Evolutionary conservation across 2,329 filamentous ascomycete species (phyloP), one percentile per base, ranked within the genome.

Genomic region (Fusarium nematophilum): DNA sequence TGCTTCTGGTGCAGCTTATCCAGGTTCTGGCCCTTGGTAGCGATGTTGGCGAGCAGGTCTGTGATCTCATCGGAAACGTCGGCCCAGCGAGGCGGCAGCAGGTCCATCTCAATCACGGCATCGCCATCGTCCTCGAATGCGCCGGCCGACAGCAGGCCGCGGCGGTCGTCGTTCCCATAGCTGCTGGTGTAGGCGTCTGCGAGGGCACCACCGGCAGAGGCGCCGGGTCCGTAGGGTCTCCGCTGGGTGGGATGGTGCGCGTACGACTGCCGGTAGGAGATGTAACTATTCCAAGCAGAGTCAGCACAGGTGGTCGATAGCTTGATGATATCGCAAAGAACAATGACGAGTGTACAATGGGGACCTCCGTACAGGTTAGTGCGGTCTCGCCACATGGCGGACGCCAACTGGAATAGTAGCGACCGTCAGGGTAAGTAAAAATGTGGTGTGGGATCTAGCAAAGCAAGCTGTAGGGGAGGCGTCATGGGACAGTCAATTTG

Each of bases 201-300:
- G 73, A 86, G 87, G 76, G 83, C 84, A 68, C 81, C 76, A 52
- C 84, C 77, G 67, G 81, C 78, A 52, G 85, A 78, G 17, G 71
- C 66, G 58, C 74, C 71, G 45, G 74, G 76, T 56, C 83, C 79
- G 79, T 90, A 90, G 70, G 89, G 89, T 66, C 88, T 87, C 78
- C 93, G 92, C 79, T 96, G 93, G 58, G 88, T 86, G 48, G 95
- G 95, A 75, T 97, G 93, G 77, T 98, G 95, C 70, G 93, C 88
- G 79, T 97, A 98, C 71, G 94, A 98, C 81, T 99, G 95, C 72
- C 95, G 93, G 83, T 98, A 99, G 77, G 95, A 98, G 75, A 99
- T 95, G 77, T 96, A 99, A 75, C 94, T 69, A 53, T 36, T 33
- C 21, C 21, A 6, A 43, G 36, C 15, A 42, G 30, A 17, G 43